Percentiles rank a stretch among this genome's conserved stretches.
Evolutionary conservation across 352 stramenopile genomes (phyloP).

Genomic region (Aphanomyces astaci): DNA sequence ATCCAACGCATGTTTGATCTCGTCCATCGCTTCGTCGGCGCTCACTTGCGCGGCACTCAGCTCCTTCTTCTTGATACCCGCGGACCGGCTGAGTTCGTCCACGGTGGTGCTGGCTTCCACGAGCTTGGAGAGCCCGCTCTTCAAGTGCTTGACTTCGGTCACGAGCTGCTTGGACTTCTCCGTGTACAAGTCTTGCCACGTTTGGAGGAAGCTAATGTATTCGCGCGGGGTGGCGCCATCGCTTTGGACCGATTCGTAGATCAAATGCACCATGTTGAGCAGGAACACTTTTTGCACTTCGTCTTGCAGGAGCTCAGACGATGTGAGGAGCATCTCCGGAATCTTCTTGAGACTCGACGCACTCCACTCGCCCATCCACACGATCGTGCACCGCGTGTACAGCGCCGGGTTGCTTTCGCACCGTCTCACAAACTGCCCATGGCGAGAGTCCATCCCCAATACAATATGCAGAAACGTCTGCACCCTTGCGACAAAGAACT

Average conservation of each 20-base stretch:
- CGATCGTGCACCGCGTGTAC: constrained; percentile 85
- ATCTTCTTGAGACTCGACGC: constrained; percentile 60
- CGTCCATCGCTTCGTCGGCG: constrained; percentile 91
- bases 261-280: constrained; percentile 29
- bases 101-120: constrained; percentile 86
- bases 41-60: constrained; percentile 78
- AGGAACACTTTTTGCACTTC: constrained; percentile 43
- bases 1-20: constrained; percentile 91
- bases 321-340: constrained; percentile 56
- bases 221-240: constrained; percentile 74
- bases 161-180: constrained; percentile 72
- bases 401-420: constrained; percentile 92
- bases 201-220: constrained; percentile 78
- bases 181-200: constrained; percentile 72
- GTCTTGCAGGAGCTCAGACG: constrained; percentile 43
- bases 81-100: constrained; percentile 84
- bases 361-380: constrained; percentile 92
- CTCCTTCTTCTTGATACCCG: constrained; percentile 85
- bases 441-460: constrained; percentile 58
- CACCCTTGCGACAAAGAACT: constrained; percentile 90
- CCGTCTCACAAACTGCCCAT: constrained; percentile 70
- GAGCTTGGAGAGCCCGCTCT: constrained; percentile 86
- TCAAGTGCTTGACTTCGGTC: constrained; percentile 83
- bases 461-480: constrained; percentile 86
- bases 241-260: constrained; percentile 61